These are phyloP conservation scores for Cystoisospora suis DNA, from an alignment of 169 alveolate genomes.

Conservation along the genomic window DNA sequence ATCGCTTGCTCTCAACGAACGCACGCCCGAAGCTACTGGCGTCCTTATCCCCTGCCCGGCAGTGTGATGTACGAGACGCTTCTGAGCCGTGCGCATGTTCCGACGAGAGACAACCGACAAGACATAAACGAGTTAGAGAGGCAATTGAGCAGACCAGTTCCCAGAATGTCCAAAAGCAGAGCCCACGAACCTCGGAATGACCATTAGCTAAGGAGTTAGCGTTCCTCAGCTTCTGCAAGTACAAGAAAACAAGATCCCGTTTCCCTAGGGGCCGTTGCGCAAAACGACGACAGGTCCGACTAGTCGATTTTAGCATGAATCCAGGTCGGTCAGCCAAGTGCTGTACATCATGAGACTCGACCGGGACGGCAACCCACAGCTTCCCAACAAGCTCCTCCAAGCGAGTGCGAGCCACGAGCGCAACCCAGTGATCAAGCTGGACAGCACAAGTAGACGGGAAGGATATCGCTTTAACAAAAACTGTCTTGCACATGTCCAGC, in stretches of 20 bases:
- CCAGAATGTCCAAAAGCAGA: conserved; percentile 17
- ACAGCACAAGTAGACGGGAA: neutral
- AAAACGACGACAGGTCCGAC: conserved; percentile 2
- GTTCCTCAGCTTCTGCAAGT: neutral
- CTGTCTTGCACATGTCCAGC: neutral
- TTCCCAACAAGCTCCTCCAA: neutral
- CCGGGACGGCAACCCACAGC: neutral
- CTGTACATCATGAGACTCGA: neutral
- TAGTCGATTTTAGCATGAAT: neutral
- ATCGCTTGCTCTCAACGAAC: too few species aligned
- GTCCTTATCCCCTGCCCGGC: neutral
- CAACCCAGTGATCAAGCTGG: conserved; percentile 12
- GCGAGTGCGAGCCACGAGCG: neutral
- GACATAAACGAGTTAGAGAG: neutral
- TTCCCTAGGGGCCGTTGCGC: neutral
- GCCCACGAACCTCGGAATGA: neutral
- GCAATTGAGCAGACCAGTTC: neutral
- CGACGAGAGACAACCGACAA: too few species aligned
- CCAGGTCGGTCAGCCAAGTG: neutral
- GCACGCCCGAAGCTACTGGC: too few species aligned
- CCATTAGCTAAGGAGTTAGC: neutral
- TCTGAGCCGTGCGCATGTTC: neutral
- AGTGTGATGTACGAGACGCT: neutral
- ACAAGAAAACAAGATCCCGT: conserved; percentile 5
- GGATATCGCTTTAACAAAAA: neutral